Base-by-base conservation (phyloP, 2,329 filamentous ascomycete species). In the Lecanoromycetidae sp. region DNA sequence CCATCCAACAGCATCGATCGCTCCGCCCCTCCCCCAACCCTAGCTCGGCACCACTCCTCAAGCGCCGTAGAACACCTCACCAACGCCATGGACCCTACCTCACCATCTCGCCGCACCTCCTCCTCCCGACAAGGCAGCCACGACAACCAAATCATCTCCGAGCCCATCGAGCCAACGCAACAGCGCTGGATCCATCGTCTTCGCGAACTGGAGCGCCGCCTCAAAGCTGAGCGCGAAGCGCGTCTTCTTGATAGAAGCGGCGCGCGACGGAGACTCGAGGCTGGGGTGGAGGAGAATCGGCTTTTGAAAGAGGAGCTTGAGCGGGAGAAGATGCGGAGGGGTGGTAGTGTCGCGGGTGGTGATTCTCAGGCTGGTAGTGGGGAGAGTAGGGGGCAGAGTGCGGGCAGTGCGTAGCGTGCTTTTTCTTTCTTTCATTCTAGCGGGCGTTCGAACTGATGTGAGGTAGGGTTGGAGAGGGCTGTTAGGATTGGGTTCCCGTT, bases 201-300 rank as follows among this genome's bases (percentile, higher is more conserved):
- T 27, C 79, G 86, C 48, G 88, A 96, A 60, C 70, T 96, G 56
- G 91, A 98, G 69, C 76, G 82, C 55, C 79, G 93, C 56, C 71
- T 98, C 15, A 94, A 94, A 63, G 80, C 84, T 37, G 91, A 98
- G 67, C 71, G 91, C 12, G 91, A 96, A 64, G 87, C 81, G 1
- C 71, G 91, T 36, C 70, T 93, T 44, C 70, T 94, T 49, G 91
- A 98, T 65, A 78, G 91, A 3, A 82, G 76, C 39, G 87, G 87
- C 20, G 90, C 90, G 23, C 71, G 85, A 46, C 83, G 87, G 66
- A 71, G 90, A 44, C 66, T 94, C 0, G 81, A 87, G 49, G 83
- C 87, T 52, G 74, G 82, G n/a, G 76, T 80, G 60, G 69, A 74
- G 45, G 82, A 87, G 66, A 87, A 87, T 59, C 75, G 81, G 55